Evolutionary conservation across 345 rosid genomes (phyloP).

Genomic region (Hibiscus trionum): DNA sequence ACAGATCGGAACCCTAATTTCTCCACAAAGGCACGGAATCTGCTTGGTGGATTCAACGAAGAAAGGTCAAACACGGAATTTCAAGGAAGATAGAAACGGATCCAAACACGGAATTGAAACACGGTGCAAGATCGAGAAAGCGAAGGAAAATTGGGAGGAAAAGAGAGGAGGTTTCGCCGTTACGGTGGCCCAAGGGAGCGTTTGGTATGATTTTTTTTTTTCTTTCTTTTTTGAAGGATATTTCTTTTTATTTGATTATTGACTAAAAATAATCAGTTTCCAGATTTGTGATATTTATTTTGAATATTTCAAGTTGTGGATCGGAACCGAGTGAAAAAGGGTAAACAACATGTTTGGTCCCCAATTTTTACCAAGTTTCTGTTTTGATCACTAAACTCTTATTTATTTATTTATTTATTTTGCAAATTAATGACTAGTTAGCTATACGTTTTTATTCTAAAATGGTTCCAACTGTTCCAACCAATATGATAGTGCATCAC

Average conservation of each 20-base stretch:
- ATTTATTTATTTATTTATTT: no score
- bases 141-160: background rate
- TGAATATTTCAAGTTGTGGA: background rate
- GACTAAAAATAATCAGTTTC: background rate
- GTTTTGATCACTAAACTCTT: no score
- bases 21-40: background rate
- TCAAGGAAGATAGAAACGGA: conserved; percentile 1
- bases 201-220: background rate
- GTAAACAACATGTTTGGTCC: no score
- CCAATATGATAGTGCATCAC: no score
- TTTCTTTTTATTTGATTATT: background rate
- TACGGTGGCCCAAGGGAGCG: conserved; percentile 10
- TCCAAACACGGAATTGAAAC: background rate
- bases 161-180: background rate
- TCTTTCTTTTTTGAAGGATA: background rate
- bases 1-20: conserved; percentile 15
- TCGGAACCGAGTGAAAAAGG: background rate
- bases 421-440: no score
- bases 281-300: background rate
- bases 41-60: background rate
- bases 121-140: background rate
- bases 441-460: no score
- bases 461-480: no score
- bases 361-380: no score
- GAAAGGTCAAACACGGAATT: conserved; percentile 1